phyloP scores from a whole-genome alignment of 75 land plant genomes.

The Azolla pinnata region DNA sequence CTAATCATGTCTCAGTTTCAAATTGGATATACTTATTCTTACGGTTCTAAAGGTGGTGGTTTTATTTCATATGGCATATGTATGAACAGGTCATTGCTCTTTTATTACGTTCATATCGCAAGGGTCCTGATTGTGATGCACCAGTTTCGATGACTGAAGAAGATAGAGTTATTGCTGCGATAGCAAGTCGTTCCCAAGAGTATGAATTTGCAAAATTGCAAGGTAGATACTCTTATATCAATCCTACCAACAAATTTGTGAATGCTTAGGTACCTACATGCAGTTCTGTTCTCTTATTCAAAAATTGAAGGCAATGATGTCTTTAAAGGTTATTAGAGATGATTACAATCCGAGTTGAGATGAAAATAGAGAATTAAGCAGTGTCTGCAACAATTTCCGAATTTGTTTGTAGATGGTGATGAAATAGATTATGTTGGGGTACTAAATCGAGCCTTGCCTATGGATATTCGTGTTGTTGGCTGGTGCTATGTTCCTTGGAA shows the following conservation, averaged over 20 bases:
- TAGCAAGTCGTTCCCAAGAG: constrained; percentile 22
- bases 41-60: not conserved
- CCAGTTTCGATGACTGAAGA: not conserved
- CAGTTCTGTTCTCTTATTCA: not conserved
- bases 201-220: constrained; percentile 4
- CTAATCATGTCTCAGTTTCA: not conserved
- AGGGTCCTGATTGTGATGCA: constrained; percentile 5
- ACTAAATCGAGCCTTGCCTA: constrained; percentile 71
- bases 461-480: constrained; percentile 77
- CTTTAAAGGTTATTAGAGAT: too few relatives aligned
- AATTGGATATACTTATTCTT: not conserved
- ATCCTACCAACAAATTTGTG: not conserved
- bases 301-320: not conserved
- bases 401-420: constrained; percentile 28
- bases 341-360: too few relatives aligned
- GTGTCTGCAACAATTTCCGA: not conserved
- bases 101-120: constrained; percentile 56
- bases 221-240: not conserved
- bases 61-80: not conserved
- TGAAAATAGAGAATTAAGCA: too few relatives aligned
- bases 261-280: not conserved
- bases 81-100: constrained; percentile 62
- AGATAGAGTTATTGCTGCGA: constrained; percentile 27
- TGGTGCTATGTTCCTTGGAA: constrained; percentile 68
- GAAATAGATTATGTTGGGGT: constrained; percentile 87